Evolutionary conservation across 768 basidiomycete genomes (phyloP), one percentile per base, ranked within the genome.

Genomic region (Dacryopinax spathularia): DNA sequence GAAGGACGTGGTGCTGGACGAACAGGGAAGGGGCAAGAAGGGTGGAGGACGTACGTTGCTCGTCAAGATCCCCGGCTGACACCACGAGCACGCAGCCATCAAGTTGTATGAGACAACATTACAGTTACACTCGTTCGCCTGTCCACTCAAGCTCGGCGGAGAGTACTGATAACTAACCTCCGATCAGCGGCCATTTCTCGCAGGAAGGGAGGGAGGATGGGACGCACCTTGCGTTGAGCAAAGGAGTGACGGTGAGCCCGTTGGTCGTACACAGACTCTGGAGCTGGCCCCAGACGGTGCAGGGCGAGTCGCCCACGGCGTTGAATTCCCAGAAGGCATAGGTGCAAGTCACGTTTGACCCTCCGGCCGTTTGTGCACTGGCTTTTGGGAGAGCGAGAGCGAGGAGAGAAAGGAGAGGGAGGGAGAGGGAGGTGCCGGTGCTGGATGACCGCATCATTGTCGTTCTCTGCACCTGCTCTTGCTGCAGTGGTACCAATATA

Each of bases 81-180:
- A 64, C 63, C 63, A 64, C 34, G 63, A 60, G 48, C 63, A 64
- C 5, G 63, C 63, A 25, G 63, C 63, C 63, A 64, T 64, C n/a
- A 64, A 35, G 20, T 56, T 60, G 63, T 64, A 64, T 13, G 59
- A 29, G 22, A 64, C 43, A 27, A 34, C 34, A 37, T 64, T 64
- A 34, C 63, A 64, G 22, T 64, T 56, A 59, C 63, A 64, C 31
- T 64, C 63, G 56, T 64, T 64, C 13, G 27, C 31, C 25, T 56
- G 48, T 27, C 48, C 48, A 20, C 48, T 56, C 48, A 56, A 56
- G 29, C 48, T 56, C 13, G 48, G 48, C 18, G 48, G 48, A 29
- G 48, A 56, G 29, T 56, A 56, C 29, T 56, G 48, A 56, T 56
- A 56, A 56, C 48, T 56, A 18, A 9, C 5, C 18, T 6, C 39